Evolutionary conservation across 768 basidiomycete species (phyloP).

Genomic region (Mycena floridula): DNA sequence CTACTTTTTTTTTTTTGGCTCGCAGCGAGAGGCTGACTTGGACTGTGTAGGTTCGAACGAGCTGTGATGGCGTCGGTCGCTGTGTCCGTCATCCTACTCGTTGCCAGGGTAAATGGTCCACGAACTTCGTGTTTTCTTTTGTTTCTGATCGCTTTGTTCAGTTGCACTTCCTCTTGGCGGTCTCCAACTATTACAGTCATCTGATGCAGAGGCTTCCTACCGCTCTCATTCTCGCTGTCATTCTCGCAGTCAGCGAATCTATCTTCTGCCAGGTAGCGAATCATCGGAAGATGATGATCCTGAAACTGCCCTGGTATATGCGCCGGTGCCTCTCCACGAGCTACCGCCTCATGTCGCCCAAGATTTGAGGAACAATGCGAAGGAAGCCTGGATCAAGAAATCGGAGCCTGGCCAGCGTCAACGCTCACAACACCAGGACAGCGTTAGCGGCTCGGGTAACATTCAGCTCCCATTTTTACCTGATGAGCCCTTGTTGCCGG

Average conservation of each 20-base stretch:
- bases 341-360: constrained; percentile 48
- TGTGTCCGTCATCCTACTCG: constrained; percentile 53
- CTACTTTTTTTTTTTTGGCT: no score
- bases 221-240: constrained; percentile 11
- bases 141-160: constrained; percentile 17
- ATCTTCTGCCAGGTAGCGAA: constrained; percentile 41
- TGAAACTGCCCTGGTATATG: constrained; percentile 68
- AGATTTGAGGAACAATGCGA: constrained; percentile 45
- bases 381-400: constrained; percentile 59
- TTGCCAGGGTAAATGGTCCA: constrained; percentile 51
- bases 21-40: no score
- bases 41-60: no score
- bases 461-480: not conserved
- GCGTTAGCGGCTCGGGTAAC: not conserved
- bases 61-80: constrained; percentile 54
- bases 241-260: constrained; percentile 54
- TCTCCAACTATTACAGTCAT: constrained; percentile 58
- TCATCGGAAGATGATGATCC: constrained; percentile 24
- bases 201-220: constrained; percentile 20
- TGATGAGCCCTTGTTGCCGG: not conserved
- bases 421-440: no score
- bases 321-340: constrained; percentile 55
- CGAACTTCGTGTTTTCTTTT: constrained; percentile 3
- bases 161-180: constrained; percentile 73
- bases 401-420: not conserved